A percentile compares a stretch with the other conserved stretches of the same genome.
Conservation (phyloP, 768 basidiomycete genomes). For the Rhizopogon sp. region DNA sequence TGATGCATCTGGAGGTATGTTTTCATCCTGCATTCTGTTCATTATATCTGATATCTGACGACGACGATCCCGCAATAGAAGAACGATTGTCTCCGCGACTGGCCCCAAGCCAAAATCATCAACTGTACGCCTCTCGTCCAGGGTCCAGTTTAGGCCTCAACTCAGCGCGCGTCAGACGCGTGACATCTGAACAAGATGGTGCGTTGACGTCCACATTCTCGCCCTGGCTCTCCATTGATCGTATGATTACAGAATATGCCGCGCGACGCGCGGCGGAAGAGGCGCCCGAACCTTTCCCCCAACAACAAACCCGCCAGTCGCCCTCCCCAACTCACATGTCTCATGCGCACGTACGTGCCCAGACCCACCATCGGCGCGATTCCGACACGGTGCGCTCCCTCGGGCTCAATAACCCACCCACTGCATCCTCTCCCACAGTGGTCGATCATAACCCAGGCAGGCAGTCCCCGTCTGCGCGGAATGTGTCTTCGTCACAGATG, state of each 20-base stretch:
- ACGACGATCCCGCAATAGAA: constrained; percentile 15
- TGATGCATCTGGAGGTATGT: constrained; percentile 40
- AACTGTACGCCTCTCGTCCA: constrained; percentile 29
- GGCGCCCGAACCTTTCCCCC: constrained; percentile 7
- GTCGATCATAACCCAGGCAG: constrained; percentile 35
- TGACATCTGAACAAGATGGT: constrained; percentile 44
- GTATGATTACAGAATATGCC: constrained; percentile 18
- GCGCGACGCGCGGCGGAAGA: constrained; percentile 14
- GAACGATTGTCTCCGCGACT: constrained; percentile 22
- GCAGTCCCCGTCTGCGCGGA: constrained; percentile 25
- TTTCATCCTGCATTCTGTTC: constrained; percentile 1
- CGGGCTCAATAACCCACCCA: constrained; percentile 26
- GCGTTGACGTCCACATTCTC: constrained; percentile 8
- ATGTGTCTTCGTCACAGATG: constrained; percentile 10
- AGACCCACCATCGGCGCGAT: constrained; percentile 61
- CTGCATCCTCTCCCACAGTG: constrained; percentile 51
- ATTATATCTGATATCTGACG: constrained; percentile 20
- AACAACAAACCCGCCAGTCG: constrained; percentile 39
- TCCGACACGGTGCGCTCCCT: constrained; percentile 68
- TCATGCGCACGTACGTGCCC: constrained; percentile 25
- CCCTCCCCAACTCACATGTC: constrained; percentile 46
- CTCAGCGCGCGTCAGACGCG: constrained; percentile 32
- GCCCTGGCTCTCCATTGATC: neutral
- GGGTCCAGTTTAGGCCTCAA: constrained; percentile 40
- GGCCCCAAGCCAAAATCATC: constrained; percentile 14